These are phyloP conservation scores for Coniella lustricola DNA, from an alignment of 2,329 filamentous ascomycete species.

Conservation along the genomic window DNA sequence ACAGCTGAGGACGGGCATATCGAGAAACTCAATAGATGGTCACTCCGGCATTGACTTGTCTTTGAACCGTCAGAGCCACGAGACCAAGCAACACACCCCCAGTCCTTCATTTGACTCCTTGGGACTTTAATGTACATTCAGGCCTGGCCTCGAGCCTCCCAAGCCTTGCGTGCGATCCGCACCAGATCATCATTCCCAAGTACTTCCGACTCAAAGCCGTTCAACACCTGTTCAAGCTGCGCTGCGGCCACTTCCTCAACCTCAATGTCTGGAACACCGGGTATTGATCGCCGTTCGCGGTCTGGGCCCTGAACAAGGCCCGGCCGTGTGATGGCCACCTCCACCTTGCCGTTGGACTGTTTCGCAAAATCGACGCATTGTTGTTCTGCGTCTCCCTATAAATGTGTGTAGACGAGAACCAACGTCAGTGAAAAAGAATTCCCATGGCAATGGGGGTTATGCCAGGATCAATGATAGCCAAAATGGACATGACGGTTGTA, in stretches of 20 bases:
- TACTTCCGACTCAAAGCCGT: conserved; percentile 40
- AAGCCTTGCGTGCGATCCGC: conserved; percentile 25
- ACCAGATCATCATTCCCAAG: conserved; percentile 36
- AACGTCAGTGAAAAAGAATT: too few relatives aligned
- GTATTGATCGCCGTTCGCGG: conserved; percentile 16
- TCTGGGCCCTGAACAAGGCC: conserved; percentile 30
- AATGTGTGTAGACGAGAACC: too few relatives aligned
- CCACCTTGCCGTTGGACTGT: conserved; percentile 28
- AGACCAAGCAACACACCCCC: too few relatives aligned
- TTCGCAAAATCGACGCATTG: conserved; percentile 34
- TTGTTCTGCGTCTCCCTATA: conserved; percentile 42
- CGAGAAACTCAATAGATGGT: too few relatives aligned
- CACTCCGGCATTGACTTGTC: too few relatives aligned
- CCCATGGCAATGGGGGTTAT: too few relatives aligned
- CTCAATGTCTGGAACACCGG: conserved; percentile 29
- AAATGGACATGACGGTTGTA: background rate
- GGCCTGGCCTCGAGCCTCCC: too few relatives aligned
- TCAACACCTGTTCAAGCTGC: conserved; percentile 36
- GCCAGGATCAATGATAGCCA: too few relatives aligned
- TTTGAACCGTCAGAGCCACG: too few relatives aligned
- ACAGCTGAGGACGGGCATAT: too few relatives aligned
- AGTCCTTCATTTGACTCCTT: too few relatives aligned
- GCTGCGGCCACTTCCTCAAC: conserved; percentile 33
- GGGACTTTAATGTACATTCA: too few relatives aligned
- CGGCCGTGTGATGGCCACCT: conserved; percentile 33